A percentile compares a stretch with the other conserved stretches of the same genome.
phyloP scores from a whole-genome alignment of 164 flowering plant genomes.

The Piper betle region DNA sequence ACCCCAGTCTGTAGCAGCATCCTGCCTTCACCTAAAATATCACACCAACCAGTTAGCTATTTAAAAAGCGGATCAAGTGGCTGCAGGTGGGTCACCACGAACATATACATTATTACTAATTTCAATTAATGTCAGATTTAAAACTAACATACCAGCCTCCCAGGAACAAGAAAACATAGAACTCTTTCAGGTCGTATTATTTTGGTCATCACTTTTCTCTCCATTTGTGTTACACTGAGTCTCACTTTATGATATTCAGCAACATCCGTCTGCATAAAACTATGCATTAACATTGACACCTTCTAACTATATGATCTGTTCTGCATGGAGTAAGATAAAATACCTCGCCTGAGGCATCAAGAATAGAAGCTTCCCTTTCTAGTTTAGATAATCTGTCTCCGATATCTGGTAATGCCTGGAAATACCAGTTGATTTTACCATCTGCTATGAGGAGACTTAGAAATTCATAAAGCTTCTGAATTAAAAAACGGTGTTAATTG shows the following conservation, averaged over 20 bases:
- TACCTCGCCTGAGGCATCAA: slow-evolving; percentile 92
- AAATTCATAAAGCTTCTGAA: neutral
- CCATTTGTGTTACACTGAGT: slow-evolving; percentile 66
- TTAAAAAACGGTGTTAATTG: neutral
- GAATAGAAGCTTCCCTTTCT: slow-evolving; percentile 73
- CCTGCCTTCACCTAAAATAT: slow-evolving; percentile 65
- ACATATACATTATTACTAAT: neutral
- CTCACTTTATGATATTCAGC: slow-evolving; percentile 79
- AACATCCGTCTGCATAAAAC: slow-evolving; percentile 50
- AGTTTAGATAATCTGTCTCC: slow-evolving; percentile 63
- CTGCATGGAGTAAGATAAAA: neutral
- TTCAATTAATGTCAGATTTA: neutral
- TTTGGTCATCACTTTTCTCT: slow-evolving; percentile 89
- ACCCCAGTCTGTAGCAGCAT: slow-evolving; percentile 98
- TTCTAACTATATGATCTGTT: neutral
- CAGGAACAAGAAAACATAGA: slow-evolving; percentile 71
- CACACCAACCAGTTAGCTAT: neutral
- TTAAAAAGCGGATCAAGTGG: too few relatives aligned
- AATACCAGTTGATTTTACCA: neutral
- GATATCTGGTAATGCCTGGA: slow-evolving; percentile 81
- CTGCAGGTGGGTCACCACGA: too few relatives aligned
- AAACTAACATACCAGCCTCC: slow-evolving; percentile 68
- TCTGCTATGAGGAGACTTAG: neutral
- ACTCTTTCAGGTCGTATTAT: slow-evolving; percentile 89
- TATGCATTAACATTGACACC: too few relatives aligned